These are phyloP conservation scores for Rhizomucor miehei DNA, from an alignment of 371 early-diverging fungal species.

Conservation along the genomic window DNA sequence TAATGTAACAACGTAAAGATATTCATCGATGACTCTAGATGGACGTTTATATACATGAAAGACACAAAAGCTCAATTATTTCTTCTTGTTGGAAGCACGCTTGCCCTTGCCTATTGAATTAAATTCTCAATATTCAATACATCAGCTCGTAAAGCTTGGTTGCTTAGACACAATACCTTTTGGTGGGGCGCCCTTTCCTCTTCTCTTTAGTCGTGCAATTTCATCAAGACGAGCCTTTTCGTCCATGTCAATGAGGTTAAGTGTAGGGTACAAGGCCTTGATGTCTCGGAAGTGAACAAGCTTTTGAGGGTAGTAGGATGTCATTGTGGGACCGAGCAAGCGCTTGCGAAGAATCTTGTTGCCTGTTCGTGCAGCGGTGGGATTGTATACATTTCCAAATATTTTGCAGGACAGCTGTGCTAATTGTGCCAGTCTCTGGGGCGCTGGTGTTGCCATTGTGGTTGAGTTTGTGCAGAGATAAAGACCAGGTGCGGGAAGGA, in stretches of 20 bases:
- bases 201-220: constrained; percentile 64
- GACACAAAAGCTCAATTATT: constrained; percentile 23
- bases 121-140: too few relatives aligned
- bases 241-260: constrained; percentile 57
- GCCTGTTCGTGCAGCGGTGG: constrained; percentile 67
- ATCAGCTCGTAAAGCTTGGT: too few relatives aligned
- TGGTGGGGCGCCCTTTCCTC: constrained; percentile 84
- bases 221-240: constrained; percentile 72
- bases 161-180: constrained; percentile 51
- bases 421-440: constrained; percentile 47
- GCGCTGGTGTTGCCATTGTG: constrained; percentile 11
- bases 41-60: neutral
- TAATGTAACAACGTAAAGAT: too few relatives aligned
- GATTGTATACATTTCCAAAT: constrained; percentile 72
- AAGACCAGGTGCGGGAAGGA: too few relatives aligned
- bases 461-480: too few relatives aligned
- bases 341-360: constrained; percentile 71
- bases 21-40: too few relatives aligned
- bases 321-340: constrained; percentile 63
- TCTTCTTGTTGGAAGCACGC: constrained; percentile 61
- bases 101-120: constrained; percentile 55
- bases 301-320: constrained; percentile 65
- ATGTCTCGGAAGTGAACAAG: constrained; percentile 59
- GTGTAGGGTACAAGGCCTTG: constrained; percentile 56
- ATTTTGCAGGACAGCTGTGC: constrained; percentile 63